Percentiles rank a stretch among this genome's conserved stretches.
phyloP scores from a whole-genome alignment of 2,329 filamentous ascomycete species.

The Rachicladosporium sp. region DNA sequence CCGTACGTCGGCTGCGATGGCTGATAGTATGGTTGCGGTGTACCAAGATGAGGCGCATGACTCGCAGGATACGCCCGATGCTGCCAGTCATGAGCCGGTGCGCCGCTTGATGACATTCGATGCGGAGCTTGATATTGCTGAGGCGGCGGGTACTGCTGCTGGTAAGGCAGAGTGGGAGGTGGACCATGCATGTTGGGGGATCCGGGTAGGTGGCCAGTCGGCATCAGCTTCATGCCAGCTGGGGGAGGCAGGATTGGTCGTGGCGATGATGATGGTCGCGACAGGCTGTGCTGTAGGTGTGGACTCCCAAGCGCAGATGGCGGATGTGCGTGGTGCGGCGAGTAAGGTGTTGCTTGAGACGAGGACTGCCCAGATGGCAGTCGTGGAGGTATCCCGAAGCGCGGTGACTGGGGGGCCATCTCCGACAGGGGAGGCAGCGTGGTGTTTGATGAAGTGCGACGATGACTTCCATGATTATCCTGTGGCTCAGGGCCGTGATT shows the following conservation, averaged over 20 bases:
- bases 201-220: conserved; percentile 5
- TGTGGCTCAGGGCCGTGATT: conserved; percentile 25
- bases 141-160: conserved; percentile 16
- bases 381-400: conserved; percentile 16
- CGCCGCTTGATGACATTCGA: no score
- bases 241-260: conserved; percentile 26
- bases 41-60: conserved; percentile 14
- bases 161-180: conserved; percentile 4
- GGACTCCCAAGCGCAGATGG: conserved; percentile 16
- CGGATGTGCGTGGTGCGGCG: conserved; percentile 18
- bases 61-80: conserved; percentile 1
- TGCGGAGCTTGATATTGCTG: conserved; percentile 8
- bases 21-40: conserved; percentile 23
- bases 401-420: conserved; percentile 23
- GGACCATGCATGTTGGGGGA: conserved; percentile 9
- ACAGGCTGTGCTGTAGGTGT: conserved; percentile 15
- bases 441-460: conserved; percentile 19
- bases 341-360: conserved; percentile 20
- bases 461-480: conserved; percentile 14
- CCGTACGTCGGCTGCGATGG: conserved; percentile 15
- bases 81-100: conserved; percentile 3
- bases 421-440: conserved; percentile 23
- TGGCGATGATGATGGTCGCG: conserved; percentile 23
- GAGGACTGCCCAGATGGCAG: conserved; percentile 3
- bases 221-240: conserved; percentile 21